Evolutionary conservation across 306 rosid species (phyloP).

Genomic region (Trifolium dubium): DNA sequence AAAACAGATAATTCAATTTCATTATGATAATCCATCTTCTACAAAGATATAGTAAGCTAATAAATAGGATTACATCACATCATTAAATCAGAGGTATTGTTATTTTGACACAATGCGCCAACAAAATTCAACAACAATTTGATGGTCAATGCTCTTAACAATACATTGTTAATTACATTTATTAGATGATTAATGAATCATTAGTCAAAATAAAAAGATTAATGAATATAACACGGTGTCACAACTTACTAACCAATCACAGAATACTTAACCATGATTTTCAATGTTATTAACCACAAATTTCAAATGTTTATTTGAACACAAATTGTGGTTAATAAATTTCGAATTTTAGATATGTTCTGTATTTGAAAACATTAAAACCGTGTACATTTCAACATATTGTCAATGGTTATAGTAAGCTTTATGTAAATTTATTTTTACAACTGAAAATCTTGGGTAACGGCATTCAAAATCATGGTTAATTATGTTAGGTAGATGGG

Average conservation of each 20-base stretch:
- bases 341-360: too few relatives aligned
- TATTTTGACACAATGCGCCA: background rate
- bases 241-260: background rate
- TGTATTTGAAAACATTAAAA: background rate
- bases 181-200: too few relatives aligned
- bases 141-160: background rate
- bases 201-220: too few relatives aligned
- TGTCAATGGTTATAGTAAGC: too few relatives aligned
- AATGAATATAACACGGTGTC: background rate
- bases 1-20: background rate
- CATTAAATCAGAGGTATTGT: background rate
- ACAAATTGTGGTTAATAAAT: background rate
- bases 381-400: background rate
- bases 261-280: background rate
- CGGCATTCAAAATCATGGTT: too few relatives aligned
- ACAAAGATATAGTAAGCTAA: slow-evolving; percentile 11
- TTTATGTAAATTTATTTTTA: too few relatives aligned
- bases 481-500: too few relatives aligned
- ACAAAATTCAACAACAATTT: background rate
- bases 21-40: background rate
- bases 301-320: background rate
- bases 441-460: too few relatives aligned
- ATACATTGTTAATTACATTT: background rate
- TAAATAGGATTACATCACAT: background rate
- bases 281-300: background rate